Base-by-base conservation (phyloP, 148 eudicot genomes). In the Arctostaphylos glauca region DNA sequence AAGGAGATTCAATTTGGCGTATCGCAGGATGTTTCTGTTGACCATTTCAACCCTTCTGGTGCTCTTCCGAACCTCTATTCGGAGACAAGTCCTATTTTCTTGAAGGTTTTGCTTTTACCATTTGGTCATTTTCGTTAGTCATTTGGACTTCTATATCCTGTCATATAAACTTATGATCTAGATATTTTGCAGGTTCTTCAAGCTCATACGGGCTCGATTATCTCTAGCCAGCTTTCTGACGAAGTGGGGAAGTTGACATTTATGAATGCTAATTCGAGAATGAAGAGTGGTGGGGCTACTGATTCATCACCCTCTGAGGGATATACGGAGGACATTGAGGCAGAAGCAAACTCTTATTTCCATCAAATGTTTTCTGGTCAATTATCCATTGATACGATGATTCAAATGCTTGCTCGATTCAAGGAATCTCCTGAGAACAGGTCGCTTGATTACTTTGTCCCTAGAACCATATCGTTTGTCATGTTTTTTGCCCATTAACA, bases 281-380 rank as follows among this genome's bases (percentile, higher is more conserved):
- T 84, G 82, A 92, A 86, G 84, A 92, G 79, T 90, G 89, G 86
- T 76, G 91, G 90, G 31, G 87, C 85, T 81, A 80, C 78, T 75
- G 95, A 92, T 80, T 85, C 91, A 41, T 76, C 91, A 10, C 84
- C 89, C 21, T 70, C 93, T 74, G 91, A 87, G 85, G 88, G 85
- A 74, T 87, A 88, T 87, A 87, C 88, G 25, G 97, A 92, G 38
- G 99, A 91, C 80, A 88, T 93, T 59, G 99, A 96, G 88, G 74
- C 87, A 54, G 99, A 94, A 89, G 94, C 97, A 68, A 96, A 96
- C 87, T 89, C 91, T 46, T 93, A 93, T 81, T 94, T 94, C 88
- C 96, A 94, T 81, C 87, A 90, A 87, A 93, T 96, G 98, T 96
- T 96, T 90, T 88, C 97, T 81, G 96, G 90, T 76, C 86, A 91